Base-by-base conservation (phyloP, 306 rosid species). In the Gynostemma pentaphyllum region DNA sequence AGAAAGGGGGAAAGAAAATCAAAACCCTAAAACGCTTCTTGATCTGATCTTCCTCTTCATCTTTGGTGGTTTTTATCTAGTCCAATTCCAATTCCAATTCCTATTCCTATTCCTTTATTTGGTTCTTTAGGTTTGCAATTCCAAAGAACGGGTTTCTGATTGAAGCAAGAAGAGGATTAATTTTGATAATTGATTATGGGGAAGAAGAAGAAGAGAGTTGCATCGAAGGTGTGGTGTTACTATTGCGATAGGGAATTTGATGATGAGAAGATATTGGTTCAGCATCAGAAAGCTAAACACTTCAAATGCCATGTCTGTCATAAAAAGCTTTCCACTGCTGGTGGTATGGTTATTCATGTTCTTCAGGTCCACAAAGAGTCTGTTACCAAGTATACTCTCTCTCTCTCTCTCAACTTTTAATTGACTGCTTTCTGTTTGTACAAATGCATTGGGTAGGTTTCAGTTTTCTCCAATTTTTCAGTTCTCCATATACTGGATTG, bases 281-380 rank as follows among this genome's bases (percentile, higher is more conserved):
- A 94, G 85, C 99, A 94, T 61, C 99, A 94, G 89, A 94, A 94
- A 48, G 99, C 99, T 2, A 94, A 94, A 77, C 99, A 94, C 78
- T 94, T 94, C 61, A 94, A 94, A 69, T 94, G 99, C 72, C 99
- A 94, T 27, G 94, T 88, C 75, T 94, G 99, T 81, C 97, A 94
- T 54, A 94, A 94, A 80, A 94, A 94, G 79, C 99, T 94, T 56
- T 94, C 99, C 11, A 94, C 99, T 18, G 99, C 99, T 7, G 88
- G 99, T 2, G 99, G 99, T 60, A 94, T 94, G 99, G 82, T 95
- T 82, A 94, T 94, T 61, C 99, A 94, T 41, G 99, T 94, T 40
- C 97, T 94, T 23, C 99, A 94, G 83, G 99, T 94, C 50, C 99
- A 94, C 84, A 94, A 94, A 64, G 99, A 94, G 80, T 64, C 83